These are phyloP conservation scores for Nakaseomyces glabratus DNA, from an alignment of 1,139 yeast genomes.

Conservation along the genomic window DNA sequence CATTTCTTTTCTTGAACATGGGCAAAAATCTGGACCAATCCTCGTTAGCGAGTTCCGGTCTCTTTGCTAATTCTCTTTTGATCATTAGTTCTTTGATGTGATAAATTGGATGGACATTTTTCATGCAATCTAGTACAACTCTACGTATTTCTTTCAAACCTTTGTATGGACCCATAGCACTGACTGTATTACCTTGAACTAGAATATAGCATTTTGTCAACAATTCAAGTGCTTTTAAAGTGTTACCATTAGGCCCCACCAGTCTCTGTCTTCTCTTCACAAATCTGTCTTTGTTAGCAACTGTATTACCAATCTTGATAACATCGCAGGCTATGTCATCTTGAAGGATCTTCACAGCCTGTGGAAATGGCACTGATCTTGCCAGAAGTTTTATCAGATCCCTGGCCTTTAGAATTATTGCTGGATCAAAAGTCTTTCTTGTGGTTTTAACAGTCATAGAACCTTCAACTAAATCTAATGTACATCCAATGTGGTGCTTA, in stretches of 20 bases:
- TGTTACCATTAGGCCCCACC: conserved; percentile 95
- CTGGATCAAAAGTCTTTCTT: conserved; percentile 91
- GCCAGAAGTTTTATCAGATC: conserved; percentile 90
- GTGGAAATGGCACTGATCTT: conserved; percentile 95
- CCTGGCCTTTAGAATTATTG: conserved; percentile 85
- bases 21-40: conserved; percentile 98
- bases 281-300: conserved; percentile 84
- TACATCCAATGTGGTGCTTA: conserved; percentile 66
- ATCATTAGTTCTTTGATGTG: conserved; percentile 97
- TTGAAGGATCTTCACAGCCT: conserved; percentile 82
- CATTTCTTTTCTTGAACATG: conserved; percentile 91
- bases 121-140: conserved; percentile 96
- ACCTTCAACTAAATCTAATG: conserved; percentile 87
- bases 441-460: conserved; percentile 96
- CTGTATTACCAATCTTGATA: conserved; percentile 85
- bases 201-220: conserved; percentile 87
- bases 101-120: conserved; percentile 90
- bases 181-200: conserved; percentile 96
- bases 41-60: conserved; percentile 89
- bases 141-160: conserved; percentile 89
- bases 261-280: conserved; percentile 92
- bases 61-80: conserved; percentile 86
- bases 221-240: conserved; percentile 87
- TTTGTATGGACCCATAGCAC: conserved; percentile 94
- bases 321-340: conserved; percentile 96